Percentiles rank a stretch among this genome's conserved stretches.
phyloP scores from a whole-genome alignment of 2,329 filamentous ascomycete species.

The Neonectria punicea region DNA sequence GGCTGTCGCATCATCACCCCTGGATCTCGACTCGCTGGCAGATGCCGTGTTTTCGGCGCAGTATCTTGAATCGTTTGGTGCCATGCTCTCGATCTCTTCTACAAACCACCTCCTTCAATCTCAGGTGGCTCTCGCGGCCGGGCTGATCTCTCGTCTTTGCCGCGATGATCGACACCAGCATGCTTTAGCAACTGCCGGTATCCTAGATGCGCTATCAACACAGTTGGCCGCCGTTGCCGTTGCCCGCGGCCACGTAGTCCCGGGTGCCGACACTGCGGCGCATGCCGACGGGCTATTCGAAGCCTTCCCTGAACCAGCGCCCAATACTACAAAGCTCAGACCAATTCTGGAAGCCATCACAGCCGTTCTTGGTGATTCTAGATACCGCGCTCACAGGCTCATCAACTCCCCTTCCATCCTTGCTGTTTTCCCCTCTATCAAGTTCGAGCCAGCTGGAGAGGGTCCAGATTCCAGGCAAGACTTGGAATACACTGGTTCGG shows the following conservation, averaged over 20 bases:
- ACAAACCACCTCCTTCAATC: conserved; percentile 64
- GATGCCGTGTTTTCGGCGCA: conserved; percentile 72
- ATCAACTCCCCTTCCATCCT: conserved; percentile 75
- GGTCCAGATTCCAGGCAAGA: conserved; percentile 62
- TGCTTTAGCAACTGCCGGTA: conserved; percentile 75
- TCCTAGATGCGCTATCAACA: conserved; percentile 81
- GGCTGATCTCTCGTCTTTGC: conserved; percentile 69
- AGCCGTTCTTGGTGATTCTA: conserved; percentile 81
- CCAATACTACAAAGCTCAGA: conserved; percentile 67
- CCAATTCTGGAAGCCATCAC: conserved; percentile 81
- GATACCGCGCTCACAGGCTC: conserved; percentile 78
- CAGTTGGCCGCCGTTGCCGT: conserved; percentile 78
- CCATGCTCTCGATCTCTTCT: conserved; percentile 71
- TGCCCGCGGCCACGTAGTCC: conserved; percentile 74
- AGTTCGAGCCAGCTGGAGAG: conserved; percentile 61
- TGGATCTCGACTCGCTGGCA: conserved; percentile 64
- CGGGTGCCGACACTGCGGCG: conserved; percentile 67
- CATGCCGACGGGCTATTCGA: conserved; percentile 65
- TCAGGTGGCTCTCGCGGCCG: conserved; percentile 70
- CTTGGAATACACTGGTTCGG: conserved; percentile 63
- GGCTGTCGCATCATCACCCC: conserved; percentile 60
- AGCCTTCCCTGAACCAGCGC: conserved; percentile 70
- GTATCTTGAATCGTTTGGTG: conserved; percentile 70
- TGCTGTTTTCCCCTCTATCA: conserved; percentile 72
- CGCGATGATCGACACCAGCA: conserved; percentile 76